Conservation (phyloP, 1,284 basidiomycete species). For the Coniophora puteana region DNA sequence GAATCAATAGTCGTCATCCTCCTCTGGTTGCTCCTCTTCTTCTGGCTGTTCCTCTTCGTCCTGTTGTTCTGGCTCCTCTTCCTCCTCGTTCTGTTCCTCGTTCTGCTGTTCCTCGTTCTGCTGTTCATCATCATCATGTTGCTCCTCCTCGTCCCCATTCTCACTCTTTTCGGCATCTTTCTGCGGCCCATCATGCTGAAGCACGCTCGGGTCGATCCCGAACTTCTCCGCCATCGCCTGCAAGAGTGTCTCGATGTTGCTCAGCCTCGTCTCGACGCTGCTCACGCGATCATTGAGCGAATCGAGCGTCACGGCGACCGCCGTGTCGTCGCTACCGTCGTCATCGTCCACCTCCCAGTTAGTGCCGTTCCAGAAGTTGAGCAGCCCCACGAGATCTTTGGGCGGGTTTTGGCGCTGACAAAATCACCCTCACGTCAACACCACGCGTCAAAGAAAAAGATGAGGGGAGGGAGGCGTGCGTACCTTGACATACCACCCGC, state of each 20-base stretch:
- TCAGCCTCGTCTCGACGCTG: background rate
- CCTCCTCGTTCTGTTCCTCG: too few relatives aligned
- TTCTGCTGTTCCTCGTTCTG: background rate
- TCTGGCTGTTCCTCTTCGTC: too few relatives aligned
- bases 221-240: background rate
- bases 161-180: too few relatives aligned
- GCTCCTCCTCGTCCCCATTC: background rate
- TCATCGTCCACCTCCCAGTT: background rate
- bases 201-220: too few relatives aligned
- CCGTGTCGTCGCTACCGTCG: background rate
- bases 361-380: background rate
- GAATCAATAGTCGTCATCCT: too few relatives aligned
- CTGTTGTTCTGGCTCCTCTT: too few relatives aligned
- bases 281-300: slow-evolving; percentile 4
- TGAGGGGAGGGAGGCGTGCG: background rate
- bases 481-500: slow-evolving; percentile 20
- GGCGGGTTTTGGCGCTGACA: background rate
- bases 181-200: too few relatives aligned
- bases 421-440: background rate
- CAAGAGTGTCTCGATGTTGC: background rate
- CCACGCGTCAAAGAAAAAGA: background rate
- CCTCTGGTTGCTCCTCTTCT: too few relatives aligned
- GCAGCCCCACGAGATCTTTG: background rate
- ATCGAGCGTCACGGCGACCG: background rate
- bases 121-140: background rate